Base-by-base conservation (phyloP, 352 stramenopile genomes). In the Globisporangium irregulare region DNA sequence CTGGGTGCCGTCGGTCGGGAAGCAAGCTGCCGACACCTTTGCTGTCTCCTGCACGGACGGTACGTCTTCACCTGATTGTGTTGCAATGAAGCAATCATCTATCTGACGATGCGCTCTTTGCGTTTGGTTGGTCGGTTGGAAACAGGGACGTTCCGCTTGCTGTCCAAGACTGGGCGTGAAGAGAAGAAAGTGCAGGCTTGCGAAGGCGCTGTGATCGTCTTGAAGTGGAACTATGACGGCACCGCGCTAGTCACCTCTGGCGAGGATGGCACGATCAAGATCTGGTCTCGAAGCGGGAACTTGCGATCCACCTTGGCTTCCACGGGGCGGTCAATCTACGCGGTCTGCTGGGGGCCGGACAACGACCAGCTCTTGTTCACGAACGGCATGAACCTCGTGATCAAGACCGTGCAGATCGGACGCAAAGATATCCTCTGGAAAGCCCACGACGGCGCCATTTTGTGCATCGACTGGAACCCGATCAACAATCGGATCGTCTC, bases 251-350 rank as follows among this genome's bases (percentile, higher is more conserved):
- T 92, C 32, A 97, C 92, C 20, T 87, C 83, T 8, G 95, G 93
- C 5, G 95, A 98, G 70, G 95, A 98, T 62, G 95, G 95, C 25
- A 90, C 90, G 25, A 86, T 98, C 63, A 98, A 98, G 76, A 90
- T 98, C 48, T 98, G 87, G 84, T 96, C 86, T 18, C 87, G 88
- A 10, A 94, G 80, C 46, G 90, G 87, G 12, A 96, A 94, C 71
- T 78, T 98, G 32, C 87, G 92, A 3, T 95, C 90, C 34, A 96
- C 89, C 6, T 70, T 98, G 56, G 87, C 91, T 27, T 92, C 89
- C 38, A 94, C 80, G 0, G 87, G 88, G 9, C 69, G 80, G 25
- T 92, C 82, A 2, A 76, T 98, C 34, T 98, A 98, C 70, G 87
- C 86, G 9, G 78, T 97, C 18, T 95, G 87, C 67, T 98, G 93